Percentiles rank a stretch among this genome's conserved stretches.
phyloP scores from a whole-genome alignment of 2,329 filamentous ascomycete genomes.

The Podosphaera xanthii region DNA sequence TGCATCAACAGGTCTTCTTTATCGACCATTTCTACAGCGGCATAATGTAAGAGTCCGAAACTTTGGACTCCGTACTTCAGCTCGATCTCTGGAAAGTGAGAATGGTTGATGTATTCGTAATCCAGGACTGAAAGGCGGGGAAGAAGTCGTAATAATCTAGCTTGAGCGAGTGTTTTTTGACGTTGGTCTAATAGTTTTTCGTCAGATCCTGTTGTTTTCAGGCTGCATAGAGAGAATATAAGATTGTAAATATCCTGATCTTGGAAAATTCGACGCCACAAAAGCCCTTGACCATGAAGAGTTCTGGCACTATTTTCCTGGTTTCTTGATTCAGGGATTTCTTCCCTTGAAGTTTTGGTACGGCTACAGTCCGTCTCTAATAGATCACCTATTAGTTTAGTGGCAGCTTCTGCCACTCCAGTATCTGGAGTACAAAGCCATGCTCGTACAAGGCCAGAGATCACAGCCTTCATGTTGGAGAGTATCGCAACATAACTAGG shows the following conservation, averaged over 20 bases:
- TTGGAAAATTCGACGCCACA: slow-evolving; percentile 31
- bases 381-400: slow-evolving; percentile 27
- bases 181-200: slow-evolving; percentile 12
- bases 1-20: slow-evolving; percentile 17
- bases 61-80: slow-evolving; percentile 6
- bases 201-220: slow-evolving; percentile 6
- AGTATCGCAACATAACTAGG: slow-evolving; percentile 28
- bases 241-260: slow-evolving; percentile 22
- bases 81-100: slow-evolving; percentile 13
- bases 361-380: slow-evolving; percentile 30
- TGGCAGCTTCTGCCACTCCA: slow-evolving; percentile 30
- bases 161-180: slow-evolving; percentile 17
- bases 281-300: slow-evolving; percentile 23
- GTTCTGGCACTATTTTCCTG: slow-evolving; percentile 19
- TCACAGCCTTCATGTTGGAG: slow-evolving; percentile 24
- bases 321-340: slow-evolving; percentile 15
- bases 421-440: slow-evolving; percentile 32
- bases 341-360: slow-evolving; percentile 8
- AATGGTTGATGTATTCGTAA: slow-evolving; percentile 10
- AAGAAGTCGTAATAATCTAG: slow-evolving; percentile 14
- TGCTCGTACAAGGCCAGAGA: slow-evolving; percentile 24
- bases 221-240: slow-evolving; percentile 21
- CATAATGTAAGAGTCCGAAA: slow-evolving; percentile 15
- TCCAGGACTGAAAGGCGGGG: slow-evolving; percentile 14
- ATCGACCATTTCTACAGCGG: slow-evolving; percentile 15